phyloP scores from a whole-genome alignment of 2,329 filamentous ascomycete genomes.

The Zasmidium angulare region DNA sequence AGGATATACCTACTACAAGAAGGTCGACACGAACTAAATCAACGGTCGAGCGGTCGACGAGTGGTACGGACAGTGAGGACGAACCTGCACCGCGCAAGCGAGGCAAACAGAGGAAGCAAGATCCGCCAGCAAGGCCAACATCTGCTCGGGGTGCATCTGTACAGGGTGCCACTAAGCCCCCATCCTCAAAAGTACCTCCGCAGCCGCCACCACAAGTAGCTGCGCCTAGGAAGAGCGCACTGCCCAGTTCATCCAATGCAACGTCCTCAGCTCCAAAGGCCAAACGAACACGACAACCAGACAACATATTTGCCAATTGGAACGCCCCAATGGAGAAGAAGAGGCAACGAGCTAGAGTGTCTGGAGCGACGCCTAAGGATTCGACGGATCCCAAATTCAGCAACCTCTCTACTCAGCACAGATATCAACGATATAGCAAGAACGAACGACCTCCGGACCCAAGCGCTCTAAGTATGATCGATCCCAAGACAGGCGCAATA shows the following conservation, averaged over 20 bases:
- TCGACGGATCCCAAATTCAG: conserved; percentile 21
- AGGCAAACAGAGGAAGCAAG: background rate
- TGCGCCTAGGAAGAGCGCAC: conserved; percentile 13
- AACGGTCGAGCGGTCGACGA: background rate
- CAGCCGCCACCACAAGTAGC: background rate
- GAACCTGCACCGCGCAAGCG: background rate
- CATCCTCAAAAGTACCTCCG: background rate
- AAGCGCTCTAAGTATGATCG: conserved; percentile 26
- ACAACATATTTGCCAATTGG: conserved; percentile 19
- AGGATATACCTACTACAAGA: background rate
- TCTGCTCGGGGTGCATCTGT: background rate
- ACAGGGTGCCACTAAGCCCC: background rate
- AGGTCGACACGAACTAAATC: background rate
- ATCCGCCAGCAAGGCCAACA: background rate
- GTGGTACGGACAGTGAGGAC: background rate
- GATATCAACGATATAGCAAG: conserved; percentile 23
- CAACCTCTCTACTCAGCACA: conserved; percentile 23
- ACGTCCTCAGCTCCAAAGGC: background rate
- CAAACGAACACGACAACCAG: background rate
- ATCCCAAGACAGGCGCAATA: conserved; percentile 31
- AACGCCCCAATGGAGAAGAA: conserved; percentile 6
- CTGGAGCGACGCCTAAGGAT: conserved; percentile 23
- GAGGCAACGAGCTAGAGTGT: conserved; percentile 19
- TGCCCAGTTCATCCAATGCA: background rate
- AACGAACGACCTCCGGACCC: conserved; percentile 32